Evolutionary conservation across 2,329 filamentous ascomycete species (phyloP).

Genomic region (Rhynchosporium agropyri): DNA sequence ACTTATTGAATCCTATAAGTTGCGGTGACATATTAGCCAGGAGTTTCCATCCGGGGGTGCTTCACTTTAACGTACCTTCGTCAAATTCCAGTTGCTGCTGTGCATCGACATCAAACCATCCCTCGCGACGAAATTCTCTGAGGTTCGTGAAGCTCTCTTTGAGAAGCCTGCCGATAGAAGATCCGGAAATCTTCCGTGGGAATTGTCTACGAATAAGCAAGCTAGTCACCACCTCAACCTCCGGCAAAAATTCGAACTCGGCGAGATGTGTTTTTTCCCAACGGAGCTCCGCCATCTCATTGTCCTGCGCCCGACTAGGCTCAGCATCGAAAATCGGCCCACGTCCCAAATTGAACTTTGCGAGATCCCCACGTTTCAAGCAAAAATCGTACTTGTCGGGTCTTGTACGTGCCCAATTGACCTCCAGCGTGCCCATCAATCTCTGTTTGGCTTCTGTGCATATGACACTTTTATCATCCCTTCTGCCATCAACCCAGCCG

Average conservation of each 20-base stretch:
- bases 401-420: conserved; percentile 22
- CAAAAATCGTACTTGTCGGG: neutral
- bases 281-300: no score
- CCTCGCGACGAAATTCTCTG: conserved; percentile 26
- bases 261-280: neutral
- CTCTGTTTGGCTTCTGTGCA: conserved; percentile 28
- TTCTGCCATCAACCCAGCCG: conserved; percentile 7
- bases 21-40: conserved; percentile 13
- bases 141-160: conserved; percentile 25
- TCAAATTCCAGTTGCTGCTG: conserved; percentile 29
- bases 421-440: conserved; percentile 27
- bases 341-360: no score
- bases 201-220: conserved; percentile 32
- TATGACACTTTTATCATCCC: conserved; percentile 15
- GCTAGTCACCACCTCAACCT: conserved; percentile 27
- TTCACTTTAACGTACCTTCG: conserved; percentile 26
- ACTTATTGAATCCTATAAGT: neutral
- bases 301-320: no score
- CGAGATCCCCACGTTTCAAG: no score
- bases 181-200: conserved; percentile 29
- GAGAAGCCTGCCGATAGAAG: conserved; percentile 27
- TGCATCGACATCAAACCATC: conserved; percentile 30
- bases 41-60: neutral
- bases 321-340: no score
- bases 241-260: conserved; percentile 19